Percentiles rank a stretch among this genome's conserved stretches.
Evolutionary conservation across 805 yeast species (phyloP).

Genomic region (Candida orba): DNA sequence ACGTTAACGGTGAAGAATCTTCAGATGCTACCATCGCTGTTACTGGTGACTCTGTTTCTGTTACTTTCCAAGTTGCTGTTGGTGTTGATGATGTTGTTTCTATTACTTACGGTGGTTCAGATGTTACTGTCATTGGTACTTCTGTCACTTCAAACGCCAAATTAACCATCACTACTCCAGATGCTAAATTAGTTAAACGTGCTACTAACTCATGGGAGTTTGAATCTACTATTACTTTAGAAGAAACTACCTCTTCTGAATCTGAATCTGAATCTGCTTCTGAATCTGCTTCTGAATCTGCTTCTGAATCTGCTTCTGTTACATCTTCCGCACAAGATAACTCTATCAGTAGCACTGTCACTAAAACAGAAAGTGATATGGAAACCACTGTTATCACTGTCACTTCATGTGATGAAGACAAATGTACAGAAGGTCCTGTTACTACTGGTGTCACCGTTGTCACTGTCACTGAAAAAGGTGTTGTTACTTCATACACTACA

Average conservation of each 20-base stretch:
- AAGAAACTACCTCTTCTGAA: too few species aligned
- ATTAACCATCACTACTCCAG: not conserved
- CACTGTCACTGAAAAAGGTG: not conserved
- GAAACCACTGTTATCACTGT: not conserved
- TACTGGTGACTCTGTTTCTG: not conserved
- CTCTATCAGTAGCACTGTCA: not conserved
- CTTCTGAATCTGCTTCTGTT: too few species aligned
- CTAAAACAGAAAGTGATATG: not conserved
- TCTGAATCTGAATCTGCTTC: too few species aligned
- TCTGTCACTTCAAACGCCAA: not conserved
- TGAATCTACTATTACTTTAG: not conserved
- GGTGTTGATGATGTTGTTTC: slow-evolving; percentile 12
- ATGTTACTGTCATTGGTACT: not conserved
- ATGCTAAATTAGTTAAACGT: not conserved
- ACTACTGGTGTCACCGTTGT: slow-evolving; percentile 1
- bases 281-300: too few species aligned
- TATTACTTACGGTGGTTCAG: not conserved
- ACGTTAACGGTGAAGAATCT: slow-evolving; percentile 7
- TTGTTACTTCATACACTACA: not conserved
- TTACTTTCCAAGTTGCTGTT: not conserved
- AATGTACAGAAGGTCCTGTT: not conserved
- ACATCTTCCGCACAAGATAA: not conserved
- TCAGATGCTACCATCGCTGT: not conserved
- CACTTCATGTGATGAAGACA: slow-evolving; percentile 1
- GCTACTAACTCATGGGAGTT: not conserved